Evolutionary conservation across 192 early-diverging fungal species (phyloP), one percentile per base, ranked within the genome.

Genomic region (Thoreauomyces humboldtii): DNA sequence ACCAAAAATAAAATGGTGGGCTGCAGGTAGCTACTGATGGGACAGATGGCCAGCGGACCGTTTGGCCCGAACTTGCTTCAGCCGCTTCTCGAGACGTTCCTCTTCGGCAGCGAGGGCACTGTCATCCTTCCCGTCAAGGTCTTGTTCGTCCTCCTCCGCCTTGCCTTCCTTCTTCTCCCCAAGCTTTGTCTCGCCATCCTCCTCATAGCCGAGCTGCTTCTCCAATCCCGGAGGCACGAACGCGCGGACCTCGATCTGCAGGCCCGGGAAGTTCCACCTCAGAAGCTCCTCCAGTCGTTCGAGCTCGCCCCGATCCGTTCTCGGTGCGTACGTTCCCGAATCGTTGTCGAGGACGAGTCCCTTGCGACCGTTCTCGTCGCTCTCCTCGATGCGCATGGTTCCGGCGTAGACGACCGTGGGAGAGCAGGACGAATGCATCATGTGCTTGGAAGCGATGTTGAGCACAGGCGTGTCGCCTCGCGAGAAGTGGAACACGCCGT

Each of bases 401-500:
- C 65, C 65, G 3, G 65, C 58, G 27, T 59, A 68, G 7, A 68
- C 57, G 9, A 68, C 65, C 32, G n/a, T 4, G 4, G 22, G 31
- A 34, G 65, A 41, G 19, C 21, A 22, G 9, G 27, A 38, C 33
- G 65, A 59, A 37, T 68, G 65, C 25, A 68, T 60, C 44, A 27
- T 25, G 45, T 68, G 65, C 32, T 68, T 68, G 17, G 65, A 68
- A 3, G 47, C 45, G 7, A 60, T 46, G 24, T 60, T 44, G 19
- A 47, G 52, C n/a, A 68, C 4, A 0, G 32, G 21, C 1, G 57
- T 59, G 22, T 48, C 55, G 1, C 45, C 55, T n/a, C 45, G 55
- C n/a, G 65, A 68, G 41, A 68, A 68, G 37, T 68, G 65, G n/a
- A 68, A 34, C 25, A 44, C 32, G 19, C 56, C 65, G 35, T 60